Evolutionary conservation across 441 rosid species (phyloP).

Genomic region (Capsella rubella): DNA sequence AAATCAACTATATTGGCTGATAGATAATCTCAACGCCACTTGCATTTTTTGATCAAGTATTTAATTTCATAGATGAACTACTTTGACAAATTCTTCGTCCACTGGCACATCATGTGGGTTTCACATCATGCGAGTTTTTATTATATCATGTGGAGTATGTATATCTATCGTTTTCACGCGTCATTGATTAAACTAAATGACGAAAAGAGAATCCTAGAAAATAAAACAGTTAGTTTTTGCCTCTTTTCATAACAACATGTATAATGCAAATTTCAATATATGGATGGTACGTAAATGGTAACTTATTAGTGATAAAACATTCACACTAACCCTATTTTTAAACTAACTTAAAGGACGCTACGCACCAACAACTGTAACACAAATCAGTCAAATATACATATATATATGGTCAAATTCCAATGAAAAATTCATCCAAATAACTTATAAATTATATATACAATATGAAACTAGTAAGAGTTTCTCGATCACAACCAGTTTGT

Average conservation of each 20-base stretch:
- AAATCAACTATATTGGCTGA: constrained; percentile 8
- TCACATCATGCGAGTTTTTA: neutral
- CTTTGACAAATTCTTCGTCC: constrained; percentile 29
- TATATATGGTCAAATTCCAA: neutral
- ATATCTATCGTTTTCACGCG: neutral
- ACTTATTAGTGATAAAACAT: no score
- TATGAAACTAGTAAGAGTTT: neutral
- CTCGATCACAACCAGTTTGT: neutral
- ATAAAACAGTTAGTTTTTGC: neutral
- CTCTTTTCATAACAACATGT: no score
- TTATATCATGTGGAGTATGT: neutral
- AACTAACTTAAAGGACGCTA: neutral
- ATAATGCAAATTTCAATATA: no score
- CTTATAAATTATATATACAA: neutral
- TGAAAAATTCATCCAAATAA: neutral
- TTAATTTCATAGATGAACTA: neutral
- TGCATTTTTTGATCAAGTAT: neutral
- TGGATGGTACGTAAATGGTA: no score
- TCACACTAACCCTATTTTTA: no score
- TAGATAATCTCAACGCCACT: constrained; percentile 15
- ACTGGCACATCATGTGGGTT: constrained; percentile 11
- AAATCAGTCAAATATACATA: neutral
- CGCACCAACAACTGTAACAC: neutral
- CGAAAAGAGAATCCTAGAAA: neutral
- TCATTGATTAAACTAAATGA: constrained; percentile 18